A percentile compares a stretch with the other conserved stretches of the same genome.
Conservation (phyloP, 352 stramenopile species). For the Phytophthora podocarpi region DNA sequence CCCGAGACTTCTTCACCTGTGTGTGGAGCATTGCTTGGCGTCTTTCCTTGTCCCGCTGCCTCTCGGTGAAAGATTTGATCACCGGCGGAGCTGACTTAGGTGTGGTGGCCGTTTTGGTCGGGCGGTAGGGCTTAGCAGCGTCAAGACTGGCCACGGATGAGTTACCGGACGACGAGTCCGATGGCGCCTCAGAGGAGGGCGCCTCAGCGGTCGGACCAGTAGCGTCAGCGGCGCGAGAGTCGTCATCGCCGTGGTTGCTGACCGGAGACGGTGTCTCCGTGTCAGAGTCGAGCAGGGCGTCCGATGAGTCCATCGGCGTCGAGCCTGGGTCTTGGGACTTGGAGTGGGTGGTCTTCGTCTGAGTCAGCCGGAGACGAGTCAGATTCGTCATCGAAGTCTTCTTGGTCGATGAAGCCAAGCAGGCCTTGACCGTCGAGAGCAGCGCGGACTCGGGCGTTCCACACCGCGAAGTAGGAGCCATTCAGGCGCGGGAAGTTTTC, state of each 20-base stretch:
- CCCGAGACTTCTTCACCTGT: background rate
- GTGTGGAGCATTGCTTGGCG: background rate
- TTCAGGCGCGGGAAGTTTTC: conserved; percentile 18
- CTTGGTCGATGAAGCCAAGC: conserved; percentile 14
- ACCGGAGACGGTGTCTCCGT: background rate
- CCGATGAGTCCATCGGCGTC: background rate
- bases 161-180: background rate
- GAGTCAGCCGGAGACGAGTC: background rate
- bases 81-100: background rate
- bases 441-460: conserved; percentile 5
- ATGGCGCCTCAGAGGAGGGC: too few relatives aligned
- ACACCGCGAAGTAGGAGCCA: conserved; percentile 17
- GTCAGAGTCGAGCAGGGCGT: background rate
- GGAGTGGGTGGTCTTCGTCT: too few relatives aligned
- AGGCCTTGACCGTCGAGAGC: conserved; percentile 14
- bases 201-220: too few relatives aligned
- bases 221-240: background rate
- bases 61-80: background rate
- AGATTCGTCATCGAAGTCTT: conserved; percentile 2
- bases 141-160: background rate
- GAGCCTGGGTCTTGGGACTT: background rate
- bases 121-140: background rate
- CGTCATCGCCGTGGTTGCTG: background rate
- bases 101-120: too few relatives aligned
- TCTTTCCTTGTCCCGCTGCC: conserved; percentile 1